Conservation (phyloP, 768 basidiomycete genomes). For the Russula brevipes region DNA sequence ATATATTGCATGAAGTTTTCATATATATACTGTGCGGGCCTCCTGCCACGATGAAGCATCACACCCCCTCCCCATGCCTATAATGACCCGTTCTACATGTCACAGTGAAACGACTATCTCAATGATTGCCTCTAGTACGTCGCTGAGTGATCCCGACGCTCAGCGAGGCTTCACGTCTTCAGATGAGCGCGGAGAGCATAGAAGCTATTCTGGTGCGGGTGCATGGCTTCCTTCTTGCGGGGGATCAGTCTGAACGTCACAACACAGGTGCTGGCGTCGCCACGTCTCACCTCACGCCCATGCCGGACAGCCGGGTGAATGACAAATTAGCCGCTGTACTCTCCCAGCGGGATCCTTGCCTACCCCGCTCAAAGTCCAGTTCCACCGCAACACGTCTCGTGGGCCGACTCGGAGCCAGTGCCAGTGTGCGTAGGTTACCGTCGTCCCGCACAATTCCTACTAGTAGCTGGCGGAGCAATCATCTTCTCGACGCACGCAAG, state of each 20-base stretch:
- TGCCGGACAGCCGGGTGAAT: neutral
- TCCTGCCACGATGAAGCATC: neutral
- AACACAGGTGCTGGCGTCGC: neutral
- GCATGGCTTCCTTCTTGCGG: neutral
- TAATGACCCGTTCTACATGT: constrained; percentile 7
- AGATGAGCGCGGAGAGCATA: neutral
- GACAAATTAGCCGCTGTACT: neutral
- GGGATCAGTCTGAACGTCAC: neutral
- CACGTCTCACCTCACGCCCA: neutral
- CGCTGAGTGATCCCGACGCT: neutral
- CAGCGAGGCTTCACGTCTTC: neutral
- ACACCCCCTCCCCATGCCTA: neutral
- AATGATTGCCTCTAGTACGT: neutral
- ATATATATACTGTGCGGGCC: no score
- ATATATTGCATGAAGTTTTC: no score
- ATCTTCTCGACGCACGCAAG: neutral
- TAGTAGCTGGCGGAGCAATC: constrained; percentile 4
- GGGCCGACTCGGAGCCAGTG: constrained; percentile 1
- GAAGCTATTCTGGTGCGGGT: neutral
- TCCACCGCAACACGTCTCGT: constrained; percentile 2
- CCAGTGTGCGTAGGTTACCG: neutral
- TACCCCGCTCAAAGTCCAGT: neutral
- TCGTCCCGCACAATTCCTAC: constrained; percentile 4
- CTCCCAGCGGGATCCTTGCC: neutral
- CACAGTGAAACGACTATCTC: constrained; percentile 5